Evolutionary conservation across 2,329 filamentous ascomycete genomes (phyloP).

Genomic region (Hypomyces rosellus): DNA sequence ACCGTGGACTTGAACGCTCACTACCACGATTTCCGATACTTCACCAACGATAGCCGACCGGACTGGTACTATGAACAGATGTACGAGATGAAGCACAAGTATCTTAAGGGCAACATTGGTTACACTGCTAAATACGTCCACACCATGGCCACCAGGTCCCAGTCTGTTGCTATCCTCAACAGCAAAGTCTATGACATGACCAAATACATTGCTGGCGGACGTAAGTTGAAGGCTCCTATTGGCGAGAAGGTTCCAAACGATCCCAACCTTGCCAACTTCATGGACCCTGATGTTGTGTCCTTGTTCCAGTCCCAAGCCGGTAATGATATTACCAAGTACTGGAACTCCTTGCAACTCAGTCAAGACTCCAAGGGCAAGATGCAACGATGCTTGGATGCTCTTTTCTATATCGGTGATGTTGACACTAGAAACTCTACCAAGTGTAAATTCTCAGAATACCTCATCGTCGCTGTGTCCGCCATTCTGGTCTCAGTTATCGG

Average conservation of each 20-base stretch:
- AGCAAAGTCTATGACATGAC: constrained; percentile 84
- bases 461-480: constrained; percentile 78
- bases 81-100: constrained; percentile 67
- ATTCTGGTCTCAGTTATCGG: constrained; percentile 74
- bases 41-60: constrained; percentile 70
- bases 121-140: constrained; percentile 73
- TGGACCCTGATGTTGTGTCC: constrained; percentile 65
- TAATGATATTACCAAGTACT: constrained; percentile 75
- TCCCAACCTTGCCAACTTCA: constrained; percentile 63
- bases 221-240: constrained; percentile 51
- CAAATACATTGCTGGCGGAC: constrained; percentile 71
- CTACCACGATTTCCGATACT: constrained; percentile 91
- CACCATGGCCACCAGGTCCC: constrained; percentile 56
- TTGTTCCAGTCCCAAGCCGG: constrained; percentile 75
- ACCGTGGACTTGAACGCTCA: constrained; percentile 63
- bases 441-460: constrained; percentile 84
- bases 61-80: constrained; percentile 95
- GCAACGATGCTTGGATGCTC: constrained; percentile 80
- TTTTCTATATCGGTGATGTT: constrained; percentile 89
- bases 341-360: constrained; percentile 62
- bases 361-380: constrained; percentile 56
- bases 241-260: constrained; percentile 44
- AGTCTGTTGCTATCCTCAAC: constrained; percentile 72
- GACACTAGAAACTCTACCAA: constrained; percentile 82
- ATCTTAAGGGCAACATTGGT: constrained; percentile 80